Base-by-base conservation (phyloP, 352 stramenopile genomes). In the Pythium insidiosum region DNA sequence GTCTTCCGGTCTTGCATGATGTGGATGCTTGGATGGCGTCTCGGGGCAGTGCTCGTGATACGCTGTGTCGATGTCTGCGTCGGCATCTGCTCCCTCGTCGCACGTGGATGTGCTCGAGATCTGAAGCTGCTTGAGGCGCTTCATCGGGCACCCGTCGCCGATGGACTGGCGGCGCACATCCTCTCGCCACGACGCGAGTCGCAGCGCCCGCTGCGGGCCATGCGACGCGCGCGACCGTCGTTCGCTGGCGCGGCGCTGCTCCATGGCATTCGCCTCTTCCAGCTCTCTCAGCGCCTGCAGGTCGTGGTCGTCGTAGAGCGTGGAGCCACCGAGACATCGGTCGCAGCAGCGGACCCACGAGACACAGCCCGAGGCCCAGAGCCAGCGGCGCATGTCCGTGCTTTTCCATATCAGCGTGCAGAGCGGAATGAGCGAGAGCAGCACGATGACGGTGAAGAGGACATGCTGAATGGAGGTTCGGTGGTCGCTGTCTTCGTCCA, bases 171-270 rank as follows among this genome's bases (percentile, higher is more conserved):
- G 52, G 42, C 74, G 72, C 24, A 84, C 53, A 50, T 87, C 73
- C 33, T 87, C 68, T n/a, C 73, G 68, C 73, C 73, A 87, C 1
- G 66, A 68, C 5, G 61, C 66, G 12, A 87, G 50, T 4, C 64
- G 68, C 41, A 87, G 47, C 29, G 73, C 67, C 31, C 77, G 55
- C 2, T 38, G 15, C 6, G 48, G 26, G 9, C 15, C 6, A 21
- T 26, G 23, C 37, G 43, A 16, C 26, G 43, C 24, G 13, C 37
- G 29, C 36, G 13, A 29, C 28, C 28, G 46, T 40, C n/a, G 25
- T 41, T n/a, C n/a, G n/a, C n/a, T n/a, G n/a, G n/a, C n/a, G n/a
- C n/a, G 28, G 13, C 21, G 39, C 28, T 34, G 38, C 28, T 55
- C 35, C 7, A 5, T 16, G 19, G 44, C 37, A n/a, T 34, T 26